Base-by-base conservation (phyloP, 495 filamentous ascomycete species). In the Schizothecium vesticola region DNA sequence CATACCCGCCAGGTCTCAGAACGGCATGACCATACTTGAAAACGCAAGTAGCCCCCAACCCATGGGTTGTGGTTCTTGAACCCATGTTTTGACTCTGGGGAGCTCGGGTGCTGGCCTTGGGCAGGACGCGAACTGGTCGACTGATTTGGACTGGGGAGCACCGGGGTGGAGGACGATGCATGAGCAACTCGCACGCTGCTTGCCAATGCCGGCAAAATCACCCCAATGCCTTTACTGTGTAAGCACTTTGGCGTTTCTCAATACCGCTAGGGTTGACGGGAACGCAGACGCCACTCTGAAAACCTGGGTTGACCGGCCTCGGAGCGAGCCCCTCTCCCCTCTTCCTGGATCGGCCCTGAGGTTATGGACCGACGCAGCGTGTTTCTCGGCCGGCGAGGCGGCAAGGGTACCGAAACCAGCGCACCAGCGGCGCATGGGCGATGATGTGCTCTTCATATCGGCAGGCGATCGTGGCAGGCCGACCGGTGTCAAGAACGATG, bases 141-240 rank as follows among this genome's bases (percentile, higher is more conserved):
- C 63, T 28, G 26, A 21, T 65, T 69, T 70, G 55, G 36, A 56
- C 59, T 63, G 60, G 66, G 9, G 51, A 60, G 64, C n/a, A n/a
- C 33, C 43, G 66, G 55, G 28, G 65, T 31, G 69, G 61, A 68
- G 55, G 71, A 56, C 55, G 67, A 24, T 73, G 77, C 77, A 79
- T 77, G 71, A 77, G 74, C 69, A 69, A 43, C 64, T 66, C 69
- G 77, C 77, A 76, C 72, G 74, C 77, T 76, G 74, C 77, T 76
- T 78, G 72, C 74, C 76, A 75, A 77, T 76, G 73, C 74, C 74
- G 76, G 77, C 72, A 79, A 79, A 79, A 78, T 71, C 65, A 43
- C 59, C 31, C 59, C 77, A 71, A 77, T 76, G 75, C 77, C 75
- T 73, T 73, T 72, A 16, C 13, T 6, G 33, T 43, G 13, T 16